A percentile compares a stretch with the other conserved stretches of the same genome.
Evolutionary conservation across 495 filamentous ascomycete species (phyloP).

Genomic region (Penicillium crystallinum): DNA sequence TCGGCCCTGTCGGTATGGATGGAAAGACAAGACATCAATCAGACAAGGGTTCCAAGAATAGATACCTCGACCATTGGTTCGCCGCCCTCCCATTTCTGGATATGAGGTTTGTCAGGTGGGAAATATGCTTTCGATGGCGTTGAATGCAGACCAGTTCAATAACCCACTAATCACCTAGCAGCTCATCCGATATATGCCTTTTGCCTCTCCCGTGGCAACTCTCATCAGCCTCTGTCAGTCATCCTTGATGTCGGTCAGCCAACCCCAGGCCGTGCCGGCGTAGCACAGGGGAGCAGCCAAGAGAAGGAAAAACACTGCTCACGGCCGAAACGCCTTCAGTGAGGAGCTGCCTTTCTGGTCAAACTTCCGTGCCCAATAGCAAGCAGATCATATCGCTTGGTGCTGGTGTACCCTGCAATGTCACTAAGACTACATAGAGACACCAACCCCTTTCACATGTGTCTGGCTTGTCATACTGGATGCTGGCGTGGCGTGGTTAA

Average conservation of each 20-base stretch:
- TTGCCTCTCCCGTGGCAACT: constrained; percentile 7
- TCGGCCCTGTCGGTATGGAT: constrained; percentile 3
- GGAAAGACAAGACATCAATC: constrained; percentile 1
- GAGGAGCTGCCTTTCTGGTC: constrained; percentile 22
- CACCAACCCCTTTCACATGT: constrained; percentile 25
- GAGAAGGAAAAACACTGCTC: constrained; percentile 14
- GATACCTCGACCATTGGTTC: constrained; percentile 1
- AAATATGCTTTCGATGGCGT: constrained; percentile 16
- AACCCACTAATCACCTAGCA: background rate
- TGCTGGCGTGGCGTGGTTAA: constrained; percentile 5
- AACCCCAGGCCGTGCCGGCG: constrained; percentile 11
- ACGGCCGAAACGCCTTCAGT: constrained; percentile 10
- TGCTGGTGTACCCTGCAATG: constrained; percentile 8
- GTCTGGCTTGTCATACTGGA: constrained; percentile 16
- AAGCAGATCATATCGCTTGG: background rate
- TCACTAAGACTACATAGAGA: constrained; percentile 14
- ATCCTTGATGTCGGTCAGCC: constrained; percentile 15
- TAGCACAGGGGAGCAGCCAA: constrained; percentile 14
- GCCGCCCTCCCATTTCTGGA: background rate
- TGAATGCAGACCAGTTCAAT: constrained; percentile 11
- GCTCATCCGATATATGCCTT: background rate
- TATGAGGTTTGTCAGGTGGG: constrained; percentile 7
- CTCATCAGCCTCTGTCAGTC: constrained; percentile 7
- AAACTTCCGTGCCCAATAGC: constrained; percentile 7
- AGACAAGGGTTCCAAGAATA: constrained; percentile 2